Evolutionary conservation across 305 asterid species (phyloP).

Genomic region (Solanum chacoense): DNA sequence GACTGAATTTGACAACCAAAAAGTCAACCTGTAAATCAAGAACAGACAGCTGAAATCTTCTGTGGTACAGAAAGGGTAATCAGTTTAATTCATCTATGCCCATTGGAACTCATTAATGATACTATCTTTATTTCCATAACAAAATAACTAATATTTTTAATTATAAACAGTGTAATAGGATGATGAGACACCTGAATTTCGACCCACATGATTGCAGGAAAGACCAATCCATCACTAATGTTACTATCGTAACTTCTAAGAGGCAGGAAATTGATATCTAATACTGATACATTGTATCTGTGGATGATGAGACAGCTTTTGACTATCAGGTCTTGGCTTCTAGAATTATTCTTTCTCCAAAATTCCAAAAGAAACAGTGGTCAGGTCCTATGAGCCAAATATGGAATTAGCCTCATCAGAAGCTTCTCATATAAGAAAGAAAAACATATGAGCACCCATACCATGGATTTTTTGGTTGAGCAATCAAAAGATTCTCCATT

Average conservation of each 20-base stretch:
- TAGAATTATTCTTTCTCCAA: neutral
- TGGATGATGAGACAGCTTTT: neutral
- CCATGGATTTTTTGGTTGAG: neutral
- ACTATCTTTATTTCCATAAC: neutral
- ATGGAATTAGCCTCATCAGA: neutral
- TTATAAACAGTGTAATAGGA: neutral
- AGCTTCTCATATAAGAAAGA: neutral
- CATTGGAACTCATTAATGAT: neutral
- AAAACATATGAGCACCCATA: neutral
- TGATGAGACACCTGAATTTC: neutral
- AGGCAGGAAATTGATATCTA: neutral
- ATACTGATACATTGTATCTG: neutral
- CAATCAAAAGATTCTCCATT: neutral
- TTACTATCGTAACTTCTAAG: neutral
- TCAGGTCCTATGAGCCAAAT: neutral
- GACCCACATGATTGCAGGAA: neutral
- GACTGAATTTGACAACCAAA: slow-evolving; percentile 85
- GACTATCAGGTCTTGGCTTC: neutral
- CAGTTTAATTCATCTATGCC: neutral
- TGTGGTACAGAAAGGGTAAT: neutral
- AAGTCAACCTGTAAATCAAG: slow-evolving; percentile 56
- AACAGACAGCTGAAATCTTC: neutral
- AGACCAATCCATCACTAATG: neutral
- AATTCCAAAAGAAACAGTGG: neutral
- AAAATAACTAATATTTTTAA: neutral